phyloP scores from a whole-genome alignment of 805 yeast species.

The Helenozyma baotianmanensis region DNA sequence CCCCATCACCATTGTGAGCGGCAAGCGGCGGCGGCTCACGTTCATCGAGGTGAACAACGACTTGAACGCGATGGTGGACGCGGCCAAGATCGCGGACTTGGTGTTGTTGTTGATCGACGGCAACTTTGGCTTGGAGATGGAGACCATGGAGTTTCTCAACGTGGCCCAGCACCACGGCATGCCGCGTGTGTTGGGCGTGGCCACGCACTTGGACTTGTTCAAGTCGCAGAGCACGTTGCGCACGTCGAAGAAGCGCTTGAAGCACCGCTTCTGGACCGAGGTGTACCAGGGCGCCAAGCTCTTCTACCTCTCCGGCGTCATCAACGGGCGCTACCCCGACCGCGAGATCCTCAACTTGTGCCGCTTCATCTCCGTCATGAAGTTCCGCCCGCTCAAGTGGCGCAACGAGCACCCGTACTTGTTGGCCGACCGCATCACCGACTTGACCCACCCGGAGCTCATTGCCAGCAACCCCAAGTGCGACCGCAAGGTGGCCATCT shows the following conservation, averaged over 20 bases:
- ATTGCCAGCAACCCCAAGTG: slow-evolving; percentile 75
- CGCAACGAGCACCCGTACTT: slow-evolving; percentile 96
- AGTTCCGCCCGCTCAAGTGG: slow-evolving; percentile 98
- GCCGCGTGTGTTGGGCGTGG: slow-evolving; percentile 94
- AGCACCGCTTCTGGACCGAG: slow-evolving; percentile 97
- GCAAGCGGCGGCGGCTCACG: slow-evolving; percentile 87
- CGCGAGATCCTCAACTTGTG: slow-evolving; percentile 89
- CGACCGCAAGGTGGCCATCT: slow-evolving; percentile 85
- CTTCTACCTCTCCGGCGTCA: slow-evolving; percentile 89
- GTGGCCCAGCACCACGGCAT: slow-evolving; percentile 98
- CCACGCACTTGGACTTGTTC: slow-evolving; percentile 93
- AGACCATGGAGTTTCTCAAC: slow-evolving; percentile 96
- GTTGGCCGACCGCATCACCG: slow-evolving; percentile 86
- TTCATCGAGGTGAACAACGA: slow-evolving; percentile 92
- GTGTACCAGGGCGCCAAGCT: slow-evolving; percentile 97
- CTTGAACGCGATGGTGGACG: slow-evolving; percentile 91
- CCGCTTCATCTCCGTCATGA: slow-evolving; percentile 93
- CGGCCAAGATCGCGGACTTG: slow-evolving; percentile 92
- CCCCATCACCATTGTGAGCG: slow-evolving; percentile 94
- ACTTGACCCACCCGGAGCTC: slow-evolving; percentile 84
- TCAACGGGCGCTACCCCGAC: slow-evolving; percentile 97
- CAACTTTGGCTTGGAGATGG: slow-evolving; percentile 98
- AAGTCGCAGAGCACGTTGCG: slow-evolving; percentile 84
- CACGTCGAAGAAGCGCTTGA: slow-evolving; percentile 85
- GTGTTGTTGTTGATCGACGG: slow-evolving; percentile 90